phyloP scores from a whole-genome alignment of 768 basidiomycete species.

The Chalciporus chontae region DNA sequence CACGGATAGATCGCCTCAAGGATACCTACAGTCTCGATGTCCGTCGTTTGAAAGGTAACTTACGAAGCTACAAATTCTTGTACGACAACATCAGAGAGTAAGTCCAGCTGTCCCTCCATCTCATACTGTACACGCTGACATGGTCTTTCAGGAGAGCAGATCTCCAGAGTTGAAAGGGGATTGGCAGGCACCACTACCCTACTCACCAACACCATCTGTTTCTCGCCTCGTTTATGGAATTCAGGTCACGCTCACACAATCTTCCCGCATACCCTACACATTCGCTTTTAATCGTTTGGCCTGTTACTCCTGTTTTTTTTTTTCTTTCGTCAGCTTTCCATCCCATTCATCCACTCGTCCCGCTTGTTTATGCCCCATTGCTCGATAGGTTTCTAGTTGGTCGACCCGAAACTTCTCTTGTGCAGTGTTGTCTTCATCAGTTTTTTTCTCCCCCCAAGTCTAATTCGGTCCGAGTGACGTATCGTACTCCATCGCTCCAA shows the following conservation, averaged over 20 bases:
- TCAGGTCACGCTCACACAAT: conserved; percentile 6
- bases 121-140: conserved; percentile 9
- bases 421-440: conserved; percentile 17
- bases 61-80: conserved; percentile 90
- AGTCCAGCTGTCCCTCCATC: conserved; percentile 32
- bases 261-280: conserved; percentile 29
- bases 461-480: conserved; percentile 1
- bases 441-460: conserved; percentile 9
- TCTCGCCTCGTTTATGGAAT: neutral
- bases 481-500: neutral
- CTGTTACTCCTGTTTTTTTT: neutral
- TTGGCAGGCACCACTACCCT: conserved; percentile 26
- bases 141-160: conserved; percentile 32
- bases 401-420: conserved; percentile 12
- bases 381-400: conserved; percentile 15
- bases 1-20: conserved; percentile 82
- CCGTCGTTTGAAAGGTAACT: conserved; percentile 85
- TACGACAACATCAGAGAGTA: conserved; percentile 87
- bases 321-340: conserved; percentile 1
- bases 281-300: conserved; percentile 17
- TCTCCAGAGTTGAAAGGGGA: conserved; percentile 32
- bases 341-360: too few species aligned
- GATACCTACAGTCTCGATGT: conserved; percentile 92
- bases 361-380: conserved; percentile 21
- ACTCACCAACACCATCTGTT: neutral